A percentile compares a stretch with the other conserved stretches of the same genome.
phyloP scores from a whole-genome alignment of 495 filamentous ascomycete genomes.

The Cercophora sp. region DNA sequence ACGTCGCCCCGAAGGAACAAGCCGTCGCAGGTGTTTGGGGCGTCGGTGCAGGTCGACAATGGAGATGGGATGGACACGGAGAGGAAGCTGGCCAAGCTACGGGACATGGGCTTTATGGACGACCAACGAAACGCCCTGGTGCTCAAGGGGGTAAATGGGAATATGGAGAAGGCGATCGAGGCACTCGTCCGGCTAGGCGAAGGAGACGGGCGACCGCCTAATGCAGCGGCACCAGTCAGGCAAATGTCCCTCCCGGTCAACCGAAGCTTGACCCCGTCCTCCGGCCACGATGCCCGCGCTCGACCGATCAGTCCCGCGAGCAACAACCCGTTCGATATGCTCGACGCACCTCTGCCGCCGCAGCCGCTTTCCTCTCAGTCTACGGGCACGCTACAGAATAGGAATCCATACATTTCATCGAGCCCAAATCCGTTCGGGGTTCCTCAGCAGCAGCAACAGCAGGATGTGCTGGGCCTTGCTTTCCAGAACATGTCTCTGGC shows the following conservation, averaged over 20 bases:
- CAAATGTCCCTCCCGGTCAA: conserved; percentile 32
- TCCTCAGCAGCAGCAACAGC: conserved; percentile 38
- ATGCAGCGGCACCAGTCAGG: conserved; percentile 32
- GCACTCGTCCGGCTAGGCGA: conserved; percentile 78
- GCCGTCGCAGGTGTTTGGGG: conserved; percentile 63
- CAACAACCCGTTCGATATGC: conserved; percentile 66
- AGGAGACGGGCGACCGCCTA: conserved; percentile 41
- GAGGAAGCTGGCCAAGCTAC: conserved; percentile 69
- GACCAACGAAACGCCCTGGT: conserved; percentile 75
- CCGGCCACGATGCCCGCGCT: conserved; percentile 27
- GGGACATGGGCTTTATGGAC: conserved; percentile 91
- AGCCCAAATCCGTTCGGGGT: conserved; percentile 53
- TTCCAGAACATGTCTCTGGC: conserved; percentile 72
- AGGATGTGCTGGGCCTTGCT: conserved; percentile 54
- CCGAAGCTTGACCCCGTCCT: conserved; percentile 42
- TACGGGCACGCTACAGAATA: conserved; percentile 50
- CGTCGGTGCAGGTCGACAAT: conserved; percentile 47
- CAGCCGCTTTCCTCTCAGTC: conserved; percentile 55
- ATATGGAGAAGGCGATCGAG: conserved; percentile 80
- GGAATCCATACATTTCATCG: conserved; percentile 47
- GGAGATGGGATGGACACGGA: conserved; percentile 50
- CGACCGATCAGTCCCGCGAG: conserved; percentile 44
- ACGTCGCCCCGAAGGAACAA: conserved; percentile 48
- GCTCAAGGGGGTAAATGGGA: conserved; percentile 73
- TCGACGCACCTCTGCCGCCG: conserved; percentile 39